A percentile compares a stretch with the other conserved stretches of the same genome.
These are phyloP conservation scores for Emmonsia crescens DNA, from an alignment of 2,329 filamentous ascomycete genomes.

Conservation along the genomic window DNA sequence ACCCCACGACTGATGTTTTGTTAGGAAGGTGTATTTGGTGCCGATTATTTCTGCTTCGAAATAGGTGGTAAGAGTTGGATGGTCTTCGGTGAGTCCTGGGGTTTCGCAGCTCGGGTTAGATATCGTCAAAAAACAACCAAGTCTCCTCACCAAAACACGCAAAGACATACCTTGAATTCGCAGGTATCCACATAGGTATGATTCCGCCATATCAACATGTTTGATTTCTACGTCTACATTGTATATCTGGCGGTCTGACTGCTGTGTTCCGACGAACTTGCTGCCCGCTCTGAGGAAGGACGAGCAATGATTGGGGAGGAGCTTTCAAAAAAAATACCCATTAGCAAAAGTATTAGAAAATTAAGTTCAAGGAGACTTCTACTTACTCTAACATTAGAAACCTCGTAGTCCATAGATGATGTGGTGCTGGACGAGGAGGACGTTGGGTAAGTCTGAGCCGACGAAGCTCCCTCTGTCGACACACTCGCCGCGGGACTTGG, in stretches of 20 bases:
- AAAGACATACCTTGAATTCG: constrained; percentile 69
- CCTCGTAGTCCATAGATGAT: constrained; percentile 43
- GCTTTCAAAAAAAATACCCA: constrained; percentile 37
- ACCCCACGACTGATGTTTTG: constrained; percentile 81
- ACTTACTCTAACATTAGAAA: constrained; percentile 46
- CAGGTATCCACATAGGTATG: constrained; percentile 87
- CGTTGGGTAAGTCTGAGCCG: constrained; percentile 21
- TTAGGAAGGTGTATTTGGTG: constrained; percentile 86
- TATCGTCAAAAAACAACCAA: background rate
- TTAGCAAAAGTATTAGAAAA: constrained; percentile 4
- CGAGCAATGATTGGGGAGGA: constrained; percentile 67
- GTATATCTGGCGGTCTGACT: constrained; percentile 85
- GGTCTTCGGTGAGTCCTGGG: constrained; percentile 81
- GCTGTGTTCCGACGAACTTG: constrained; percentile 80
- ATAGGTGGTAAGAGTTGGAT: constrained; percentile 94
- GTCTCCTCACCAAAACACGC: background rate
- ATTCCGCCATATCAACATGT: constrained; percentile 87
- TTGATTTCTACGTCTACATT: constrained; percentile 96
- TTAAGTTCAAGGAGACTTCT: constrained; percentile 2
- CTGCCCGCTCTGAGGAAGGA: constrained; percentile 80
- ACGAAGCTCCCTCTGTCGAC: constrained; percentile 25
- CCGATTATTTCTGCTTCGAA: constrained; percentile 98
- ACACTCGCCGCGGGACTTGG: constrained; percentile 24
- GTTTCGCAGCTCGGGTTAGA: background rate
- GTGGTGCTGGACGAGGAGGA: constrained; percentile 26